phyloP scores from a whole-genome alignment of 2,329 filamentous ascomycete species.

The Fusarium pseudograminearum region DNA sequence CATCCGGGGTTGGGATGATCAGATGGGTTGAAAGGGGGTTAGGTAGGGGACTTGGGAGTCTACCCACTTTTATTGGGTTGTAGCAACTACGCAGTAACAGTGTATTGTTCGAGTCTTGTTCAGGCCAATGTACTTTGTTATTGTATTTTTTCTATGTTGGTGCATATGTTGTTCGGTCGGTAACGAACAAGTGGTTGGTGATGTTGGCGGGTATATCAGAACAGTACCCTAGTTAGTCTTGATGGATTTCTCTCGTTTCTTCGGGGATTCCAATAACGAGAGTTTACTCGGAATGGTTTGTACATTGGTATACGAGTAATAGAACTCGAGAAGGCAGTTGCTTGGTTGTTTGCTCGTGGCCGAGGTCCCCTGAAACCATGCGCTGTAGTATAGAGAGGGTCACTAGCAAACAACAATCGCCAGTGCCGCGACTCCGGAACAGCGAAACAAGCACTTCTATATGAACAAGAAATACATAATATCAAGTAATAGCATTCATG shows the following conservation, averaged over 20 bases:
- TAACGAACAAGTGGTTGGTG: conserved; percentile 1
- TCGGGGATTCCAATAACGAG: not conserved
- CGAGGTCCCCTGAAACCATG: not conserved
- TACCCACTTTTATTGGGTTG: not conserved
- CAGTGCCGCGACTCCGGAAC: not conserved
- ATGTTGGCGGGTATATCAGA: not conserved
- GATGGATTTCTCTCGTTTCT: not conserved
- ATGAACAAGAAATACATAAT: not conserved
- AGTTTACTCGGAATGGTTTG: not conserved
- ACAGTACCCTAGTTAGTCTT: conserved; percentile 1
- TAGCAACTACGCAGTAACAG: not conserved
- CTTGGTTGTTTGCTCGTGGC: conserved; percentile 13
- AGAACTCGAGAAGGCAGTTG: not conserved
- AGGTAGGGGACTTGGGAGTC: not conserved
- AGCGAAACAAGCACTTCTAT: not conserved
- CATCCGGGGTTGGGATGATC: not conserved
- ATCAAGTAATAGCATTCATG: no score
- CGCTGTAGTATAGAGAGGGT: conserved; percentile 15
- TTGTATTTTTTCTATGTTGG: not conserved
- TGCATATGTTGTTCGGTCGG: not conserved
- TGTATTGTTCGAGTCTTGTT: not conserved
- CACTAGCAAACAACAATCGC: not conserved
- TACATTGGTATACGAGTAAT: not conserved
- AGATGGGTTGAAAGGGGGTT: not conserved
- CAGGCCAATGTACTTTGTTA: not conserved